A percentile compares a stretch with the other conserved stretches of the same genome.
phyloP scores from a whole-genome alignment of 805 yeast species.

The Saccharomyces eubayanus region DNA sequence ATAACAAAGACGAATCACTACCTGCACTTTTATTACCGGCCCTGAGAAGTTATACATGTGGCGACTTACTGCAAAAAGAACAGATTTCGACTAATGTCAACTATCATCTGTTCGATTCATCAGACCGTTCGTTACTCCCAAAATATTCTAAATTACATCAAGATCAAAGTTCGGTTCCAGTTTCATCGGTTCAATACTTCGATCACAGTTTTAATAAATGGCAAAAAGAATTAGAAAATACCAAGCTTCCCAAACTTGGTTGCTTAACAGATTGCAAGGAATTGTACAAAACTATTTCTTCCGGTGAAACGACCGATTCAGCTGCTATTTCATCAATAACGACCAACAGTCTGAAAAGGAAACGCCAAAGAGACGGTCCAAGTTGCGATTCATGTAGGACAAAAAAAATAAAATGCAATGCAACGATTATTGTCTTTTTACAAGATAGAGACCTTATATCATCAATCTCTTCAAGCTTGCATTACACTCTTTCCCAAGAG shows the following conservation, averaged over 20 bases:
- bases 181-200: neutral
- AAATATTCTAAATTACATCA: neutral
- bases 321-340: neutral
- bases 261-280: neutral
- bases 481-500: constrained; percentile 10
- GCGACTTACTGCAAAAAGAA: neutral
- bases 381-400: constrained; percentile 64
- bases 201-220: neutral
- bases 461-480: constrained; percentile 16
- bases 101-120: neutral
- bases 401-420: constrained; percentile 67
- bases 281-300: neutral
- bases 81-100: neutral
- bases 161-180: neutral
- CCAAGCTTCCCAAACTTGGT: neutral
- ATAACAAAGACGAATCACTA: neutral
- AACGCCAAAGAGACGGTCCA: constrained; percentile 63
- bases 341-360: constrained; percentile 6
- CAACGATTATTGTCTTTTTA: constrained; percentile 42
- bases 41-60: neutral
- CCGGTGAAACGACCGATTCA: constrained; percentile 7
- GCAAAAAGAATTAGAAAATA: neutral
- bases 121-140: neutral
- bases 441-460: constrained; percentile 20
- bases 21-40: neutral